Evolutionary conservation across 1,284 basidiomycete species (phyloP).

Genomic region (Moesziomyces sp.): DNA sequence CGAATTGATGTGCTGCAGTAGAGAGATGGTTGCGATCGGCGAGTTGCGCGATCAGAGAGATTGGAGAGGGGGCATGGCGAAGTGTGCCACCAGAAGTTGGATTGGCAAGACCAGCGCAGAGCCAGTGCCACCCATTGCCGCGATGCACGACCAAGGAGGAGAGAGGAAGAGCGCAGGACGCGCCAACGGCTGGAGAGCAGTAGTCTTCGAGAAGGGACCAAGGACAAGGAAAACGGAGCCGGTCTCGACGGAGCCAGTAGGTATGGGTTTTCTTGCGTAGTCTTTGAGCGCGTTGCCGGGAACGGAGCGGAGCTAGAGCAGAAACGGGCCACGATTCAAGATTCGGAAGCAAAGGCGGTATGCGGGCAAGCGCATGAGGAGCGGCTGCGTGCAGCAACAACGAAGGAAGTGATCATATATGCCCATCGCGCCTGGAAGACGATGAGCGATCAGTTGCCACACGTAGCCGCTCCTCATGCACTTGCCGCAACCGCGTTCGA

Average conservation of each 20-base stretch:
- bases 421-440: background rate
- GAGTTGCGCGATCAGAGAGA: background rate
- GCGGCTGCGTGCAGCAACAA: slow-evolving; percentile 53
- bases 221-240: slow-evolving; percentile 38
- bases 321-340: slow-evolving; percentile 9
- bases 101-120: slow-evolving; percentile 27
- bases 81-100: slow-evolving; percentile 2
- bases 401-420: slow-evolving; percentile 7
- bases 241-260: slow-evolving; percentile 47
- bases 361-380: slow-evolving; percentile 38
- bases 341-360: slow-evolving; percentile 2
- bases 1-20: background rate
- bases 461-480: slow-evolving; percentile 52
- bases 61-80: slow-evolving; percentile 6
- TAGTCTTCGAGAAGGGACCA: slow-evolving; percentile 7
- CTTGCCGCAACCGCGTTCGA: slow-evolving; percentile 44
- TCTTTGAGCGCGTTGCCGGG: slow-evolving; percentile 21
- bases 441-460: slow-evolving; percentile 36
- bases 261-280: slow-evolving; percentile 45
- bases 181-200: slow-evolving; percentile 48
- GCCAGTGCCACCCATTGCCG: slow-evolving; percentile 31
- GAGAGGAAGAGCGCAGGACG: slow-evolving; percentile 28
- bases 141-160: slow-evolving; percentile 23
- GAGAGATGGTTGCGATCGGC: background rate
- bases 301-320: slow-evolving; percentile 23